phyloP scores from a whole-genome alignment of 2,329 filamentous ascomycete species.

The Scytalidium lignicola region DNA sequence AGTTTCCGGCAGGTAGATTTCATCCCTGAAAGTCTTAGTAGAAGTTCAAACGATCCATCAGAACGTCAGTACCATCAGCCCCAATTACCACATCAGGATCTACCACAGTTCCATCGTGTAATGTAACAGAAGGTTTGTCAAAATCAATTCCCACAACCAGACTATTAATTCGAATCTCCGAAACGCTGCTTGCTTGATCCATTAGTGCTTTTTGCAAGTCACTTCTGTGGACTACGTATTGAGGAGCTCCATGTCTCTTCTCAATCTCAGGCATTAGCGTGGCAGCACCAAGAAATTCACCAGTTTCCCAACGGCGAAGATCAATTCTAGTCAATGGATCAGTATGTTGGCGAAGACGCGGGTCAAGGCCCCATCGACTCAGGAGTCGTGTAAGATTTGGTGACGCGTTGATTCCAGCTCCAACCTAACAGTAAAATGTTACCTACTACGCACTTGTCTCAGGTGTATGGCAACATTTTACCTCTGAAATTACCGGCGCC shows the following conservation, averaged over 20 bases:
- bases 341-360: constrained; percentile 1
- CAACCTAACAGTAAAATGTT: no score
- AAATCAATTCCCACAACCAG: constrained; percentile 3
- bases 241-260: constrained; percentile 6
- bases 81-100: constrained; percentile 9
- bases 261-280: background rate
- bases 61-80: constrained; percentile 6
- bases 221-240: constrained; percentile 7
- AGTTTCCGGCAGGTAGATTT: constrained; percentile 26
- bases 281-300: constrained; percentile 2
- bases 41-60: background rate
- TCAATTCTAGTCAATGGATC: background rate
- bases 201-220: constrained; percentile 11
- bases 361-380: constrained; percentile 2
- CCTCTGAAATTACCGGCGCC: no score
- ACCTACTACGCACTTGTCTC: no score
- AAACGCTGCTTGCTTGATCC: constrained; percentile 2
- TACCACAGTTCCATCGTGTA: constrained; percentile 2
- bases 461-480: no score
- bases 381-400: constrained; percentile 10
- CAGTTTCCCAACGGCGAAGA: constrained; percentile 2
- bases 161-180: constrained; percentile 1
- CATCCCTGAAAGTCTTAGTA: constrained; percentile 14
- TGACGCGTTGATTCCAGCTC: constrained; percentile 7
- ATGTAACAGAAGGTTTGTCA: constrained; percentile 1